These are phyloP conservation scores for Chrysochromulina parva DNA, from an alignment of 78 protist genomes.

Conservation along the genomic window DNA sequence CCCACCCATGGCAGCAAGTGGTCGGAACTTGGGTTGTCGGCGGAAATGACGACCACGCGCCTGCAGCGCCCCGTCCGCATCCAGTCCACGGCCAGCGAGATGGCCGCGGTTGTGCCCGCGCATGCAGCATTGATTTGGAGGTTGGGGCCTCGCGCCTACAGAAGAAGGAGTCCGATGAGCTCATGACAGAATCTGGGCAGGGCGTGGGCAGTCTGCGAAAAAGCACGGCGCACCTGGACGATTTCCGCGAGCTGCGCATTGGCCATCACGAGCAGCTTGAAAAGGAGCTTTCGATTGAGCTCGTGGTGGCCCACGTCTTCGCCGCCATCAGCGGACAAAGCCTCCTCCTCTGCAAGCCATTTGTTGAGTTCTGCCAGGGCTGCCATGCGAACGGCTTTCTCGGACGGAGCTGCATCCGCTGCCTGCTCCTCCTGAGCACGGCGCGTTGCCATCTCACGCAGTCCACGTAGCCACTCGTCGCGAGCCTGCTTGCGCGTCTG, in stretches of 20 bases:
- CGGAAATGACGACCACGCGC: conserved; percentile 15
- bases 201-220: no score
- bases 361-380: no score
- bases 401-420: no score
- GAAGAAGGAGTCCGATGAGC: no score
- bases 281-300: not conserved
- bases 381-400: no score
- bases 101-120: conserved; percentile 26
- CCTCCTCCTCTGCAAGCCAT: not conserved
- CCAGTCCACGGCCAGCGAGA: conserved; percentile 5
- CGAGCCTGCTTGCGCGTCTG: no score
- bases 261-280: conserved; percentile 22
- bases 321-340: not conserved
- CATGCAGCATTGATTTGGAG: conserved; percentile 7
- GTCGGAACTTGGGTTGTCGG: not conserved
- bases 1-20: not conserved
- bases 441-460: no score
- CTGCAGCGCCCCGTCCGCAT: not conserved
- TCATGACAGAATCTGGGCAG: no score
- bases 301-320: not conserved
- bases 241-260: not conserved
- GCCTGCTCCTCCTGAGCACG: no score
- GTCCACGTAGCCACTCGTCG: no score
- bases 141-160: not conserved
- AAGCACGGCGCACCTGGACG: no score